These are phyloP conservation scores for Cercophora newfieldiana DNA, from an alignment of 495 filamentous ascomycete genomes.

Conservation along the genomic window DNA sequence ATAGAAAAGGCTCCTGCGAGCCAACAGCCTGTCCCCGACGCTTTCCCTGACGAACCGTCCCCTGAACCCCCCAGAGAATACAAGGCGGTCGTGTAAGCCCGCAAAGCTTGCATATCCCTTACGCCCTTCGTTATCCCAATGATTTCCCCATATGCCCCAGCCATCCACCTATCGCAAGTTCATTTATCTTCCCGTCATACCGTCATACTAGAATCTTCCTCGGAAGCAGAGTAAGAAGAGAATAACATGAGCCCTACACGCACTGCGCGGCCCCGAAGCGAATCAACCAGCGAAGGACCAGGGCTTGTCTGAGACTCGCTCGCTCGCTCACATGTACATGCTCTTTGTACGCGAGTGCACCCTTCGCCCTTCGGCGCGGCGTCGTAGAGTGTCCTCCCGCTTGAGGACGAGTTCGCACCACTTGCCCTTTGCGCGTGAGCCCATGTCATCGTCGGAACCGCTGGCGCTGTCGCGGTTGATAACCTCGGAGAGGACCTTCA, in stretches of 20 bases:
- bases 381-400: conserved; percentile 49
- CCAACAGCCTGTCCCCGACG: background rate
- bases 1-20: background rate
- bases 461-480: conserved; percentile 60
- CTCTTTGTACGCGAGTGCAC: conserved; percentile 57
- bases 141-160: background rate
- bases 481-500: conserved; percentile 82
- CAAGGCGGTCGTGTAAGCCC: background rate
- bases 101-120: background rate
- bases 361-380: conserved; percentile 40
- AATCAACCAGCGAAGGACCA: background rate
- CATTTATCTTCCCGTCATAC: conserved; percentile 9
- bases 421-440: conserved; percentile 47
- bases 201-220: conserved; percentile 8
- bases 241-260: conserved; percentile 1
- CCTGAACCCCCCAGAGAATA: background rate
- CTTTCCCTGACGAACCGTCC: background rate
- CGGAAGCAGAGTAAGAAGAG: background rate
- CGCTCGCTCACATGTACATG: conserved; percentile 41
- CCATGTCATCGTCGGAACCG: conserved; percentile 43
- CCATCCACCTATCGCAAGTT: background rate
- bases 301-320: background rate
- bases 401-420: conserved; percentile 90
- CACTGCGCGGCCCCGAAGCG: background rate
- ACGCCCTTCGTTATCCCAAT: background rate